A percentile compares a stretch with the other conserved stretches of the same genome.
These are phyloP conservation scores for Vickermania spadyakhi DNA, from an alignment of 208 protist genomes.

Conservation along the genomic window DNA sequence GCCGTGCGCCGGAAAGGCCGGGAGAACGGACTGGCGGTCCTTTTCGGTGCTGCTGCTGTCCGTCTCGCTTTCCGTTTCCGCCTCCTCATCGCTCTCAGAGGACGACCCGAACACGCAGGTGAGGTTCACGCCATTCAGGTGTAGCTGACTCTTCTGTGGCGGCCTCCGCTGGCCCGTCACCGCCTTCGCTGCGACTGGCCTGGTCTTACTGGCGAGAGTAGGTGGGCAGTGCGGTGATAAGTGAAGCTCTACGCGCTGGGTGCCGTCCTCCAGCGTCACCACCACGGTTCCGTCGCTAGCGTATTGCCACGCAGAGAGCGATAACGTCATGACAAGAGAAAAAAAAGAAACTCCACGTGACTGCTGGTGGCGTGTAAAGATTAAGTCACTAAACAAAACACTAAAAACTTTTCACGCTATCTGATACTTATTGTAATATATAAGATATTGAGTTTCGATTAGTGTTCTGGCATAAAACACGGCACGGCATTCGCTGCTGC, in stretches of 20 bases:
- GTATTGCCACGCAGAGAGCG: background rate
- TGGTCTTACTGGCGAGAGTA: background rate
- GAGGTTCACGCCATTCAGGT: background rate
- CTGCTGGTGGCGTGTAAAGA: no score
- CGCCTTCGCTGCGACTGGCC: no score
- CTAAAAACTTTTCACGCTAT: no score
- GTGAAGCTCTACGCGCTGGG: background rate
- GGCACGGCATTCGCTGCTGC: no score
- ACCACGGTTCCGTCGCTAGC: background rate
- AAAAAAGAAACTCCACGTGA: no score
- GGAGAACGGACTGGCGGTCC: background rate
- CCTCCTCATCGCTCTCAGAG: background rate
- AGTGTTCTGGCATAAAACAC: no score
- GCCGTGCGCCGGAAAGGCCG: background rate
- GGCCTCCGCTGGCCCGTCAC: background rate
- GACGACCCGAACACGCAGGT: background rate
- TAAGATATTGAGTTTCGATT: no score
- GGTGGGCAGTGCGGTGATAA: background rate
- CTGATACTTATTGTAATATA: no score
- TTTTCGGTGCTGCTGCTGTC: background rate
- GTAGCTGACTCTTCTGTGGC: background rate
- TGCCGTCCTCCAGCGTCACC: background rate
- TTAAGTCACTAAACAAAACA: no score
- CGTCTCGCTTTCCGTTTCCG: background rate
- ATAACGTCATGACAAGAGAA: no score